Base-by-base conservation (phyloP, 495 filamentous ascomycete genomes). In the Penicillium canescens region DNA sequence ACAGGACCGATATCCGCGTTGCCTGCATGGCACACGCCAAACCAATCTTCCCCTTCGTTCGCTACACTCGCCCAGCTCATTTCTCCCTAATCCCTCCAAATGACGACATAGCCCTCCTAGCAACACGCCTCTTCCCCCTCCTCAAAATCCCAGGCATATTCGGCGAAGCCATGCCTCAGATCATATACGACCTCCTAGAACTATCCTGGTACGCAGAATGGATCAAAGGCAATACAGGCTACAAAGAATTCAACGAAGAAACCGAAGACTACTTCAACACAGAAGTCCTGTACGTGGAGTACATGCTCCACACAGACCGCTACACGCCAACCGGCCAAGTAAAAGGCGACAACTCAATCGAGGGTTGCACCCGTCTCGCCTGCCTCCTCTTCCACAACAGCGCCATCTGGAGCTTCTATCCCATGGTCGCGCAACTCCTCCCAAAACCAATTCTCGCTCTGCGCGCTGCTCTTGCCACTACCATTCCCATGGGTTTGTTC, bases 271-370 rank as follows among this genome's bases (percentile, higher is more conserved):
- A 77, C 57, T 78, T 73, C 59, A 78, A 78, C 49, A 72, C 69
- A 21, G 75, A 78, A 56, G 74, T 76, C 7, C 61, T 76, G 11
- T 70, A 69, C 43, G 66, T 74, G 28, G 75, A 78, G 53, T 76
- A 78, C 50, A 58, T 66, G 7, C 70, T 78, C 2, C 68, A 74
- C 50, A 51, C 46, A 41, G 75, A 77, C 50, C 73, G 75, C 10
- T 88, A 85, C 59, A 85, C 81, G 0, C 69, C 83, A 31, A 84
- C 82, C 46, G 84, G 84, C 38, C 82, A 81, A 13, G 75, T 83
- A 9, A 82, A 79, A 46, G 83, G 82, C 9, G 75, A 78, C 52
- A 66, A 70, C 53, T 68, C 68, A 7, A 75, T 77, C 57, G 73
- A 77, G 49, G 75, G 75, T 44, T 72, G 71, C 53, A 62, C 65